Percentiles rank a stretch among this genome's conserved stretches.
These are phyloP conservation scores for Nymphaea colorata DNA, from an alignment of 164 flowering plant species.

Conservation along the genomic window DNA sequence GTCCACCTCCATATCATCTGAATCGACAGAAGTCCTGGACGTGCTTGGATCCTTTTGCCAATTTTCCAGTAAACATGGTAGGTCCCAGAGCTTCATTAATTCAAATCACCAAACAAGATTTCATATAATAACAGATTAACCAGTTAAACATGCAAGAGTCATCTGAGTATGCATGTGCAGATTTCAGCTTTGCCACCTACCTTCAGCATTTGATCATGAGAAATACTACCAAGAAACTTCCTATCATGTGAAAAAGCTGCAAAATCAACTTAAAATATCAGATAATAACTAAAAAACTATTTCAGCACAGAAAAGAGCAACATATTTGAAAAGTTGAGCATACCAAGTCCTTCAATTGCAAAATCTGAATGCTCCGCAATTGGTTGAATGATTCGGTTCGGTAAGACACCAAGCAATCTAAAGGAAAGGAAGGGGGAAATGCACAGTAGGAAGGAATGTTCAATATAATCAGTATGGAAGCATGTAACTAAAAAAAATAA, in stretches of 20 bases:
- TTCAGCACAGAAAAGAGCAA: background rate
- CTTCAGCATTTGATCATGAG: constrained; percentile 81
- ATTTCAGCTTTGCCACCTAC: constrained; percentile 17
- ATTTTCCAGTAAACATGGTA: background rate
- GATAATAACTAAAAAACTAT: background rate
- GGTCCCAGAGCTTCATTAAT: background rate
- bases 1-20: constrained; percentile 1
- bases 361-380: constrained; percentile 92
- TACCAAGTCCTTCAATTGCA: constrained; percentile 94
- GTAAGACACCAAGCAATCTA: constrained; percentile 86
- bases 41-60: background rate
- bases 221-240: constrained; percentile 80
- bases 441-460: constrained; percentile 1
- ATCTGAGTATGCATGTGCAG: background rate
- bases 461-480: background rate
- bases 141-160: background rate
- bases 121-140: background rate
- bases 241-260: constrained; percentile 88
- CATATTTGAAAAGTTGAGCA: background rate
- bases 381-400: constrained; percentile 88
- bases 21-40: background rate
- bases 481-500: background rate
- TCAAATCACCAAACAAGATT: background rate
- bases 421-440: background rate
- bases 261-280: constrained; percentile 4